Evolutionary conservation across 257 asterid species (phyloP).

Genomic region (Lycium ferocissimum): DNA sequence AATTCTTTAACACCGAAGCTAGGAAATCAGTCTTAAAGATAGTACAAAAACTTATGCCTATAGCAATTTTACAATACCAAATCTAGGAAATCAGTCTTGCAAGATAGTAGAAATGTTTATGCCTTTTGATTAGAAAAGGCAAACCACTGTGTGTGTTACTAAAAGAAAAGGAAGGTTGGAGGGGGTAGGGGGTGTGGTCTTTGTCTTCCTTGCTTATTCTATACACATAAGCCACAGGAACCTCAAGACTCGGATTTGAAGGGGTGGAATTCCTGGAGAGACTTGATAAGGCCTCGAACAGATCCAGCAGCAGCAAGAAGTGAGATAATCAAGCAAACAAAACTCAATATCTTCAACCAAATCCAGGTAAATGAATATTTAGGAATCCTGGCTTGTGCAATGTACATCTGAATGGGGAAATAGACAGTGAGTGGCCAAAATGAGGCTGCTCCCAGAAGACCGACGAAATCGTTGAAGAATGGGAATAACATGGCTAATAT

Average conservation of each 20-base stretch:
- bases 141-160: not conserved
- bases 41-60: slow-evolving; percentile 6
- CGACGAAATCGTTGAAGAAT: slow-evolving; percentile 73
- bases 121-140: not conserved
- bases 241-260: slow-evolving; percentile 53
- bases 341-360: slow-evolving; percentile 50
- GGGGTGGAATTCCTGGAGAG: slow-evolving; percentile 38
- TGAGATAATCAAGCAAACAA: slow-evolving; percentile 55
- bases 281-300: slow-evolving; percentile 51
- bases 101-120: not conserved
- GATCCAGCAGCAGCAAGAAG: slow-evolving; percentile 77
- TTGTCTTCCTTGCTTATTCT: slow-evolving; percentile 13
- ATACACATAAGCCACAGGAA: not conserved
- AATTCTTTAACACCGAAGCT: not conserved
- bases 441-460: slow-evolving; percentile 64
- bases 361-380: slow-evolving; percentile 51
- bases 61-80: not conserved
- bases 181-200: not conserved
- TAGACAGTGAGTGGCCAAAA: slow-evolving; percentile 75
- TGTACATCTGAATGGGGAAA: slow-evolving; percentile 71
- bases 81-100: not conserved
- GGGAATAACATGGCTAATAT: slow-evolving; percentile 68
- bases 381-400: slow-evolving; percentile 43
- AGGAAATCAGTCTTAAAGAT: slow-evolving; percentile 1
- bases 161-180: not conserved